Evolutionary conservation across 768 basidiomycete genomes (phyloP), one percentile per base, ranked within the genome.

Genomic region (Glaciozyma antarctica): DNA sequence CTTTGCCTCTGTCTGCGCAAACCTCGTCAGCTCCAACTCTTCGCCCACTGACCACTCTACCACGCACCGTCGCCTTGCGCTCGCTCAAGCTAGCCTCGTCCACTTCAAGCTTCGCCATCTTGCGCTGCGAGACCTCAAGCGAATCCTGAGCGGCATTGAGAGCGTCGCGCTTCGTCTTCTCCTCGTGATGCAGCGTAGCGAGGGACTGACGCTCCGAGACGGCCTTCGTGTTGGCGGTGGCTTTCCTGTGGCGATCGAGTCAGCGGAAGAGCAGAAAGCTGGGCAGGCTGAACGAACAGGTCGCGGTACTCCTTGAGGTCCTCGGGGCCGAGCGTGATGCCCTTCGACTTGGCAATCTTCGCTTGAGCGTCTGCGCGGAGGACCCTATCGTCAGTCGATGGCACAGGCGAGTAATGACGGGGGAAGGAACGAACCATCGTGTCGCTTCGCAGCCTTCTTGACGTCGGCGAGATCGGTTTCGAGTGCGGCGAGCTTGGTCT

Each of bases 201-300:
- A 95, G 81, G 8, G 85, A 80, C 72, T 95, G 91, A 1, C 95
- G 86, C 76, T 97, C 92, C 38, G 86, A 83, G 1, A 91, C 85
- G 1, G 90, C 90, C 43, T 87, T 82, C 3, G 87, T 77, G 68
- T 85, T 88, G 21, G 92, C 87, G 10, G 81, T 78, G 0, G 85
- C 84, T 78, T 94, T 92, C 47, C 92, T 94, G 67, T 30, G 17
- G 26, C 16, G 24, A 30, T 49, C 51, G 15, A 2, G 2, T 12
- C 17, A 26, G 28, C 16, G 5, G 12, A 54, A 16, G 57, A 24
- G 62, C 49, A 8, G n/a, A 34, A 47, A n/a, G 19, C 6, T 48
- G 54, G 5, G 38, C 45, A 16, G 47, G 24, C 51, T 48, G 53
- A 16, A 77, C 86, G 53, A 67, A 90, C 88, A 93, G 80, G 75